Percentiles rank a stretch among this genome's conserved stretches.
These are phyloP conservation scores for Diplotaxis tenuifolia DNA, from an alignment of 345 rosid genomes.

Conservation along the genomic window DNA sequence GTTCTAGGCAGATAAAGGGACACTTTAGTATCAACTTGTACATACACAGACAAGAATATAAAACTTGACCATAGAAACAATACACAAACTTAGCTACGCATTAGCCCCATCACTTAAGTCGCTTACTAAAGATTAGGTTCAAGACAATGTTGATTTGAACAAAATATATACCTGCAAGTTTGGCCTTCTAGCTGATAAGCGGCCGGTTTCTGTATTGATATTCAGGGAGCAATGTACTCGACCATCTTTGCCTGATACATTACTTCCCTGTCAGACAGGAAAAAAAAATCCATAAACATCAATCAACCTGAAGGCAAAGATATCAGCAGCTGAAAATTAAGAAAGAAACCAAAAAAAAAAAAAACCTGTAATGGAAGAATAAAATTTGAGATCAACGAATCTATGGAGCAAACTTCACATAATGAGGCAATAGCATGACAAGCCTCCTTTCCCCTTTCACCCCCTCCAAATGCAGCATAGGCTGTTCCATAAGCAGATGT, in stretches of 20 bases:
- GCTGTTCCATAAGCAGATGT: conserved; percentile 58
- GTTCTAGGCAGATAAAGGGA: conserved; percentile 50
- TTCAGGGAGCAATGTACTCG: conserved; percentile 95
- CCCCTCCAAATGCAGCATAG: conserved; percentile 47
- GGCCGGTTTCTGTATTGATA: conserved; percentile 97
- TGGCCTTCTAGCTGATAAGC: conserved; percentile 95
- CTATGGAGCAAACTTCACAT: conserved; percentile 87
- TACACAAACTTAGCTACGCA: not conserved
- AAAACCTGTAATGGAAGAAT: conserved; percentile 90
- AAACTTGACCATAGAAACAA: not conserved
- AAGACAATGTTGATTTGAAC: not conserved
- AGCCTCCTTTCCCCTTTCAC: conserved; percentile 71
- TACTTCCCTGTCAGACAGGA: conserved; percentile 55
- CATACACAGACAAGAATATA: not conserved
- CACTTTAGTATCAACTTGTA: not conserved
- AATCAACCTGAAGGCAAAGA: conserved; percentile 3
- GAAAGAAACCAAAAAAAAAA: conserved; percentile 5
- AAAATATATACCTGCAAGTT: conserved; percentile 63
- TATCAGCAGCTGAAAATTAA: not conserved
- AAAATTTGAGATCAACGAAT: conserved; percentile 91
- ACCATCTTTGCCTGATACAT: conserved; percentile 73
- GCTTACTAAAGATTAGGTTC: not conserved
- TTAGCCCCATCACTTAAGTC: not conserved
- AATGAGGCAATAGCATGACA: conserved; percentile 89
- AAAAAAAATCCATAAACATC: not conserved